A percentile compares a stretch with the other conserved stretches of the same genome.
These are phyloP conservation scores for Talaromyces islandicus DNA, from an alignment of 2,329 filamentous ascomycete species.

Conservation along the genomic window DNA sequence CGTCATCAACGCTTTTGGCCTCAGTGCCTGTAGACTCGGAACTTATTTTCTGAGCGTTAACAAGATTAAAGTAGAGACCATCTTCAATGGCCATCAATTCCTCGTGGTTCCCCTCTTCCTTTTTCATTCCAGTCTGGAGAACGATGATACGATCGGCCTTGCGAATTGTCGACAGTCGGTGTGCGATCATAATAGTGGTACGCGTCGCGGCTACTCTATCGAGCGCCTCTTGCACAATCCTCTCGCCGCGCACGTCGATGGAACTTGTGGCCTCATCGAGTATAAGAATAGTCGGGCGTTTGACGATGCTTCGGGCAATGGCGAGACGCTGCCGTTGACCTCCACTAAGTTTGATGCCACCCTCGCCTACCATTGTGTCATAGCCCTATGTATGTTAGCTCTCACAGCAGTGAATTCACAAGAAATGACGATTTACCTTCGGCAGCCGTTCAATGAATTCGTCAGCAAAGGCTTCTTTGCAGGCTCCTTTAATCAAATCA, in stretches of 20 bases:
- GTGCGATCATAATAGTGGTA: constrained; percentile 90
- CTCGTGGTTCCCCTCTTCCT: constrained; percentile 72
- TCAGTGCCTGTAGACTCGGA: neutral
- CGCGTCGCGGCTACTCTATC: constrained; percentile 70
- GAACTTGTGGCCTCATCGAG: constrained; percentile 87
- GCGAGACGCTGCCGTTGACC: constrained; percentile 80
- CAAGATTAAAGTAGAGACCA: constrained; percentile 62
- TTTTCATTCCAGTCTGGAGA: constrained; percentile 61
- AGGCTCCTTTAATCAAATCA: constrained; percentile 55
- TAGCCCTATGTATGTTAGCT: constrained; percentile 61
- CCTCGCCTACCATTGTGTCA: constrained; percentile 63
- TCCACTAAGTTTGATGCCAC: constrained; percentile 68
- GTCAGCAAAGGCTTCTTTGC: constrained; percentile 61
- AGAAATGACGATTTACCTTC: constrained; percentile 39
- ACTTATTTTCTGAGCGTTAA: constrained; percentile 37
- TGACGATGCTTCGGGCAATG: constrained; percentile 68
- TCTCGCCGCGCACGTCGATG: constrained; percentile 65
- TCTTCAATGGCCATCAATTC: constrained; percentile 56
- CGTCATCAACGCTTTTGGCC: neutral
- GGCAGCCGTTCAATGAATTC: constrained; percentile 63
- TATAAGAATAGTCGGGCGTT: constrained; percentile 74
- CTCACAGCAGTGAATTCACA: constrained; percentile 56
- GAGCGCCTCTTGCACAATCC: constrained; percentile 66
- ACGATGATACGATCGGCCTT: constrained; percentile 76
- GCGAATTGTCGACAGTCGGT: constrained; percentile 67